Evolutionary conservation across 371 early-diverging fungal species (phyloP).

Genomic region (Mortierella sp.): DNA sequence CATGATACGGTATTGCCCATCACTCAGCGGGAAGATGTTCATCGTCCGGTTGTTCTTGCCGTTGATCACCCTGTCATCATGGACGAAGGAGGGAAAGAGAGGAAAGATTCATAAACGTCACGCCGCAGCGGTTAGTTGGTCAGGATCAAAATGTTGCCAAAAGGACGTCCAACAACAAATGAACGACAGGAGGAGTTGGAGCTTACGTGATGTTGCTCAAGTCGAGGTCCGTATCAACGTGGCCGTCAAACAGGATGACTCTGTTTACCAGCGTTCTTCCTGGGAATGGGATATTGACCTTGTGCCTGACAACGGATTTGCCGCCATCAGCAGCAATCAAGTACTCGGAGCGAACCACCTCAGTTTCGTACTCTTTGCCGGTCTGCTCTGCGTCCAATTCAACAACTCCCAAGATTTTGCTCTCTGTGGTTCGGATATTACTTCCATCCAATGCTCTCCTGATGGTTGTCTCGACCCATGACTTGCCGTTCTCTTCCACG

Average conservation of each 20-base stretch:
- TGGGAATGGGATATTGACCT: slow-evolving; percentile 31
- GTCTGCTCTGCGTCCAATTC: slow-evolving; percentile 33
- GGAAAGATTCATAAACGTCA: too few relatives aligned
- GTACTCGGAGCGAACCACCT: slow-evolving; percentile 35
- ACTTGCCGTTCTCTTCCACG: slow-evolving; percentile 10
- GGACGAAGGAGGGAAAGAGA: neutral
- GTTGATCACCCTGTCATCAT: slow-evolving; percentile 22
- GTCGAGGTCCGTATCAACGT: slow-evolving; percentile 24
- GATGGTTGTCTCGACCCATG: slow-evolving; percentile 42
- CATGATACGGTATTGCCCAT: slow-evolving; percentile 32
- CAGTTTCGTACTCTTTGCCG: slow-evolving; percentile 28
- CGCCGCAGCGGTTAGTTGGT: neutral
- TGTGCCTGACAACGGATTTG: slow-evolving; percentile 46
- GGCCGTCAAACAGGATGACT: slow-evolving; percentile 35
- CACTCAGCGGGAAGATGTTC: slow-evolving; percentile 36
- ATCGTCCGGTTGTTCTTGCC: slow-evolving; percentile 36
- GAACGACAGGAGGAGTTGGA: neutral
- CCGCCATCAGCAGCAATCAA: slow-evolving; percentile 47
- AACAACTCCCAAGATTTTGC: slow-evolving; percentile 32
- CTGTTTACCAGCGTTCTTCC: slow-evolving; percentile 36
- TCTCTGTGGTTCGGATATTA: slow-evolving; percentile 31
- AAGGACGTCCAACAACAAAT: neutral
- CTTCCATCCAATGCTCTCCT: slow-evolving; percentile 32
- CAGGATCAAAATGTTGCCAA: neutral
- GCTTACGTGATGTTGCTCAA: slow-evolving; percentile 24